Base-by-base conservation (phyloP, 495 filamentous ascomycete species). In the Podospora conica region DNA sequence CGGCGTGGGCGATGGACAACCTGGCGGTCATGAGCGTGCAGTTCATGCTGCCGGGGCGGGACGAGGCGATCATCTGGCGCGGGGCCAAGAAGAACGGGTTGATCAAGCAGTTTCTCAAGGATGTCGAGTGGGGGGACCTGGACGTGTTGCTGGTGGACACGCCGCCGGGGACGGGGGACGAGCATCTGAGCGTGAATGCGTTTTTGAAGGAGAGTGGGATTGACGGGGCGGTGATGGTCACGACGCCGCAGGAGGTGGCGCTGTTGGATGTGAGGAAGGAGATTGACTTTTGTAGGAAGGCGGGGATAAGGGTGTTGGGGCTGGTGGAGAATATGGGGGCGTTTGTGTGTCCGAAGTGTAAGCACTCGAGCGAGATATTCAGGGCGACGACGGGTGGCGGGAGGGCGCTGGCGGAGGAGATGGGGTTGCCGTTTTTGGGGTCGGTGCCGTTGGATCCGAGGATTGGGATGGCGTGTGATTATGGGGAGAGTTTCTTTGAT, bases 321-420 rank as follows among this genome's bases (percentile, higher is more conserved):
- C 78, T 98, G 15, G 96, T 97, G 53, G 95, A 98, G 82, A 98
- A 98, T 75, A 98, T 98, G 95, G 89, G 87, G 59, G 91, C 92
- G 10, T 98, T 96, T 76, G 92, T 98, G 53, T 98, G 95, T 75
- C 91, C 91, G 4, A 91, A 89, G 53, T 98, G 95, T 76, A 88
- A 83, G 40, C 86, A 91, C 65, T 82, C 87, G 74, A 90, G 84
- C 60, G 85, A 96, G 73, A 96, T 98, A 33, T 98, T 98, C 78
- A 84, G 86, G 65, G 91, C 94, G 6, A 96, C 91, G 21, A 98
- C 96, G 1, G 95, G 95, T 10, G 96, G 95, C 6, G 95, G 90
- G 10, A 81, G 82, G 65, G 85, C 82, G 48, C 75, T 98, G 65
- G 94, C 93, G 3, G 83, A 87, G 77, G 93, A 96, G 74, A 92